Evolutionary conservation across 2,329 filamentous ascomycete species (phyloP), one percentile per base, ranked within the genome.

Genomic region (Pleurostoma richardsiae): DNA sequence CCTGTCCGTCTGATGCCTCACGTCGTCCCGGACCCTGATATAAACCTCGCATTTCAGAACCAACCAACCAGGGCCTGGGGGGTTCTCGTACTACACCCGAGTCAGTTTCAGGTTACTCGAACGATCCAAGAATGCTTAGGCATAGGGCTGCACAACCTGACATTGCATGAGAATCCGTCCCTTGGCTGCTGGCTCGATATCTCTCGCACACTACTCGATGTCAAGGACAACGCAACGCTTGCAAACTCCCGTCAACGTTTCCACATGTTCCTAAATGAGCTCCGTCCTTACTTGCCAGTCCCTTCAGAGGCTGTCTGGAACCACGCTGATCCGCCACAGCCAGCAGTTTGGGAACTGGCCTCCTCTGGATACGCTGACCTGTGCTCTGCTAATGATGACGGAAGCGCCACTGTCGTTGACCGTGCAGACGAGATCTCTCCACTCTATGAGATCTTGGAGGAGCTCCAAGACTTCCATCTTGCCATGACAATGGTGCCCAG

Each of bases 1-100:
- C 56, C 56, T 2, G 39, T 66, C 10, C 53, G 57, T 4, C 53
- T 70, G 11, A 53, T 51, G 6, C 52, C 48, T 6, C 47, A 51
- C 31, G 49, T 44, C 39, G 49, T 51, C 8, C 49, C 39, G 31
- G 26, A 27, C 4, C 49, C 49, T n/a, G 8, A 19, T 19, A 19
- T 19, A 19, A 19, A 19, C 19, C 19, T 19, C 19, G 19, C 19
- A 19, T 19, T 19, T 19, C 19, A 19, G 19, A 8, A 36, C n/a
- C 33, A 36, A n/a, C 33, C 33, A 36, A n/a, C 33, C 33, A 36
- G 33, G 33, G 33, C 8, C 33, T 36, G 33, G 33, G 33, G 33
- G n/a, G 33, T 36, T 8, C 8, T 36, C 8, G 8, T n/a, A 36
- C 33, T 36, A 8, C n/a, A 8, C 8, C n/a, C n/a, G 33, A 36